Evolutionary conservation across 1,139 yeast genomes (phyloP).

Genomic region (Kodamaea derodonti): DNA sequence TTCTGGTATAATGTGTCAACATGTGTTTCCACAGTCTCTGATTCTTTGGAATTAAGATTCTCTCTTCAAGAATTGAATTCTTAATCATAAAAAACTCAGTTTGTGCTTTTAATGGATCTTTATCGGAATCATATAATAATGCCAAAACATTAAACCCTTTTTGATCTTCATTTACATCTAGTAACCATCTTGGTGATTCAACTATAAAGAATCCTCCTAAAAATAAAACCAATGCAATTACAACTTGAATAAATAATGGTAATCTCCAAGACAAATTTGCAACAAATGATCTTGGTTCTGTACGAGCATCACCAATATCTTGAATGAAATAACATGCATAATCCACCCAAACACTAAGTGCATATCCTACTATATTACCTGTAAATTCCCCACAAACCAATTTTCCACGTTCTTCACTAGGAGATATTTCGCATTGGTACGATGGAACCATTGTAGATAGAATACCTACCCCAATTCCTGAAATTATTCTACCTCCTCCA

Average conservation of each 20-base stretch:
- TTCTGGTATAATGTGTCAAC: slow-evolving; percentile 32
- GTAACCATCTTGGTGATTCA: slow-evolving; percentile 53
- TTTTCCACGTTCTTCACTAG: slow-evolving; percentile 52
- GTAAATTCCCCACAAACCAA: slow-evolving; percentile 54
- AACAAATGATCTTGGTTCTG: slow-evolving; percentile 33
- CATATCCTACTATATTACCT: slow-evolving; percentile 51
- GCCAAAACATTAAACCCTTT: slow-evolving; percentile 70
- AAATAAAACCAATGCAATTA: slow-evolving; percentile 41
- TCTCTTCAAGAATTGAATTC: slow-evolving; percentile 61
- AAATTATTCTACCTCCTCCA: slow-evolving; percentile 47
- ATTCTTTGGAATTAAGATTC: slow-evolving; percentile 36
- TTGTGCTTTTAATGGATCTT: slow-evolving; percentile 56
- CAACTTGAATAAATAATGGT: slow-evolving; percentile 48
- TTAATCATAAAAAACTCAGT: slow-evolving; percentile 69
- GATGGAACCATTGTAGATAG: slow-evolving; percentile 51
- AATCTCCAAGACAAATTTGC: slow-evolving; percentile 52
- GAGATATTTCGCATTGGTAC: slow-evolving; percentile 55
- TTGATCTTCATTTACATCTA: slow-evolving; percentile 48
- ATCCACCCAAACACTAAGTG: slow-evolving; percentile 54
- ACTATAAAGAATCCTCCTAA: slow-evolving; percentile 53
- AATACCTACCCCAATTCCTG: slow-evolving; percentile 53
- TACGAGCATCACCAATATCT: slow-evolving; percentile 37
- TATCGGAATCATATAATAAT: slow-evolving; percentile 63
- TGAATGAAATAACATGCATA: slow-evolving; percentile 48
- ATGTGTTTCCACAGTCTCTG: slow-evolving; percentile 46